Conservation (phyloP, 345 rosid species). For the Eutrema japonicum region DNA sequence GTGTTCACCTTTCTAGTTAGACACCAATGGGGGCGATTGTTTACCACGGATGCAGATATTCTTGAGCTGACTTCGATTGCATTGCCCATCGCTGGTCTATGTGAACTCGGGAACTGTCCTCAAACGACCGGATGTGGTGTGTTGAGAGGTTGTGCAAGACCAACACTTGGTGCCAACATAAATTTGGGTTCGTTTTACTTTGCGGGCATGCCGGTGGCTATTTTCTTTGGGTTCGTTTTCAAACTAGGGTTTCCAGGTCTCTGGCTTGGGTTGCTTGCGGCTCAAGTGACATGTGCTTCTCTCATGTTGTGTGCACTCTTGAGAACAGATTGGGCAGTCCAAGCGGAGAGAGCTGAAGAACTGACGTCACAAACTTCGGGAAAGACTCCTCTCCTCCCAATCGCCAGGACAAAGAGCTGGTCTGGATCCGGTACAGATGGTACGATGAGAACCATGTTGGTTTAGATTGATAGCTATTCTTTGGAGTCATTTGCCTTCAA, state of each 20-base stretch:
- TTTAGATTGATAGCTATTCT: conserved; percentile 33
- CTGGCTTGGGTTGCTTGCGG: conserved; percentile 93
- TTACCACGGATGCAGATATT: conserved; percentile 69
- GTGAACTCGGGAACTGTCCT: conserved; percentile 98
- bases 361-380: conserved; percentile 55
- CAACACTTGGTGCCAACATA: conserved; percentile 87
- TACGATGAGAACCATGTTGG: conserved; percentile 38
- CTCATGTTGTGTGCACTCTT: conserved; percentile 73
- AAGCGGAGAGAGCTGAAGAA: conserved; percentile 71
- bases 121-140: conserved; percentile 97
- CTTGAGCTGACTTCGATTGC: conserved; percentile 76
- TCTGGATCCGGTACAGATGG: conserved; percentile 25
- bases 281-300: conserved; percentile 83
- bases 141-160: conserved; percentile 87
- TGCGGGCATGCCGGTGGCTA: conserved; percentile 91
- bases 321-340: conserved; percentile 73
- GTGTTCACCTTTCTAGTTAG: conserved; percentile 71
- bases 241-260: conserved; percentile 83
- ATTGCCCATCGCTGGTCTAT: conserved; percentile 85
- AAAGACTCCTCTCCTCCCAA: conserved; percentile 37
- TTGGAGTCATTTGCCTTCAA: conserved; percentile 33
- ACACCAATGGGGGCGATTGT: conserved; percentile 81
- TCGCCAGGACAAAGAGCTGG: conserved; percentile 6
- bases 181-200: conserved; percentile 90
- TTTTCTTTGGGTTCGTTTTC: conserved; percentile 63